Evolutionary conservation across 2,329 filamentous ascomycete genomes (phyloP), one percentile per base, ranked within the genome.

Genomic region (Huntiella abstrusa): DNA sequence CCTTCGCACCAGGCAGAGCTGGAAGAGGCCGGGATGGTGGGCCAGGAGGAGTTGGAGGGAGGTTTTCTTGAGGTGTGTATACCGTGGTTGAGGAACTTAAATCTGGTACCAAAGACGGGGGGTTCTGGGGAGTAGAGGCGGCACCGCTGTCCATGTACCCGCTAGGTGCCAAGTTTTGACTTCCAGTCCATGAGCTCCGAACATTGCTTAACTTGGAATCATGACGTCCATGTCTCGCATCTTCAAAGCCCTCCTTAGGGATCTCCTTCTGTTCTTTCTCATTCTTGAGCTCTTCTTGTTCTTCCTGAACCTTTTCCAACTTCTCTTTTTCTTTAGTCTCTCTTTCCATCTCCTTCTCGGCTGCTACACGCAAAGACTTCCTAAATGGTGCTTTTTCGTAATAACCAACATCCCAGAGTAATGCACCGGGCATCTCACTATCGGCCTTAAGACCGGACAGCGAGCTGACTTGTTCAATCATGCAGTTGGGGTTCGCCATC

Each of bases 401-500:
- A 64, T 82, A 96, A 5, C 88, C 91, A 41, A 96, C 85, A 60
- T 95, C 88, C 88, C 88, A 96, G 57, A 92, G 79, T 35, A 98
- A 70, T 57, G 94, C 80, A 22, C 91, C 88, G 0, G 91, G 91
- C 86, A 96, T 96, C 43, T 74, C 73, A 53, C 76, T 88, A 10
- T 80, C 85, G 16, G 83, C 78, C 55, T 91, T 81, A 64, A 92
- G 76, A 8, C 88, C 88, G 22, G 74, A 68, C 1, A 96, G 73
- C 54, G 80, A 86, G 0, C 86, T 94, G 5, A 83, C 71, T 54
- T 94, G 85, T 4, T 83, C 80, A 54, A 87, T 92, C 83, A 95
- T 93, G 56, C 82, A 83, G 33, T 87, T 84, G 0, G 88, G 86
- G 57, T 95, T 59, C 56, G 93, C 82, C 49, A 96, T 92, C 65